Base-by-base conservation (phyloP, 2,329 filamentous ascomycete genomes). In the Thielaviopsis ethacetica region DNA sequence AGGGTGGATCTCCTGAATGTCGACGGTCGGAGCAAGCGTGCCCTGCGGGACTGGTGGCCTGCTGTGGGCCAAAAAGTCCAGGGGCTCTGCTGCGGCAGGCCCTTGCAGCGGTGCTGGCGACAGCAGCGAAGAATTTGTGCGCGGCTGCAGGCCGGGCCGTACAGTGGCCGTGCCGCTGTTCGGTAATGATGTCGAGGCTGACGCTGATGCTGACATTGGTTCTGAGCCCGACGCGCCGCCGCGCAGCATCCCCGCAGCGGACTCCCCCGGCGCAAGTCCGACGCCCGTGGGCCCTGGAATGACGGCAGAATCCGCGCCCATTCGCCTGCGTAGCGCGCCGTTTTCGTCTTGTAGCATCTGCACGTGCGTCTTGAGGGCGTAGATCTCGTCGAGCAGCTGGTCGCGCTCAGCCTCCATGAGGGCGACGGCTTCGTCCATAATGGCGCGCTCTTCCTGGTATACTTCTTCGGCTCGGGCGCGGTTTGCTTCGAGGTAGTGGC, bases 1-100 rank as follows among this genome's bases (percentile, higher is more conserved):
- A 2, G 79, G 78, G 63, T 82, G 75, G 26, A 82, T 77, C 61
- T 77, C 74, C 51, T 77, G 74, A 10, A 83, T 76, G 61, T 83
- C 80, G 56, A 83, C 79, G 27, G 76, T 72, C 3, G 75, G 73
- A 1, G 74, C 67, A 17, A 68, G 71, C 4, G 67, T 67, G 26
- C 67, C 61, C n/a, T 59, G 55, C n/a, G 41, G 17, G 15, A n/a
- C 17, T 15, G 38, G 27, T 21, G 49, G 34, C 21, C 58, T 41
- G 7, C 21, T 66, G 7, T 66, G 66, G 2, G 65, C 64, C 4
- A 73, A 65, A 55, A 73, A 73, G 63, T 73, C 69, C 47, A 68
- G 68, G 30, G 66, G 58, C 19, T 64, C 24, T 15, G 38, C 15
- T n/a, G 13, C 53, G 2, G 30, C 41, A 10, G 59, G 59, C 12